Base-by-base conservation (phyloP, 371 early-diverging fungal species). In the Mortierella sp. region DNA sequence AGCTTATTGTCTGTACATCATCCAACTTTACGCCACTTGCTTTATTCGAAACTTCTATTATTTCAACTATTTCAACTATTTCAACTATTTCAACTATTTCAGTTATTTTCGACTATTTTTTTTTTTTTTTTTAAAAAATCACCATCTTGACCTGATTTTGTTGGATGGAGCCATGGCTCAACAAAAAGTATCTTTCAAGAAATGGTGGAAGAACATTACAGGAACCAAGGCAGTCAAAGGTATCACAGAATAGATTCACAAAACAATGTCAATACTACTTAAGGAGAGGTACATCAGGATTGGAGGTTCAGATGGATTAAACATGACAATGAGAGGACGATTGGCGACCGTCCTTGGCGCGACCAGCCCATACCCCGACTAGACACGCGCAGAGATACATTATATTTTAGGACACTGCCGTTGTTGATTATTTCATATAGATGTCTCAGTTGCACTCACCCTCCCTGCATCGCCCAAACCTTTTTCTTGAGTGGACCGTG, bases 181-280 rank as follows among this genome's bases (percentile, higher is more conserved):
- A 53, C 81, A 80, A 60, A 74, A 74, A 61, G 75, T 59, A 32
- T 74, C 81, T 40, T 80, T 80, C 69, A 80, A 80, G 62, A 80
- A 80, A 61, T 80, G 81, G 81, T 80, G 75, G 81, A 80, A 80
- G 65, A 80, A 80, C 59, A 74, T 80, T 52, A 80, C 81, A 40
- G 81, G 81, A n/a, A 75, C 68, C 63, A 80, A 80, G 63, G 64
- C 75, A 16, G 70, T 43, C 43, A 80, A 75, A 80, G 81, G 81
- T 80, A 80, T 50, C 40, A 55, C 28, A 55, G 19, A 48, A 16
- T 15, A 48, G 48, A 48, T 48, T 43, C 43, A 43, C 36, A 43
- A 15, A 43, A 43, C 43, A 43, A 13, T 43, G 13, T 15, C 43
- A 10, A 43, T 10, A 43, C n/a, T n/a, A 48, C 1, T 15, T 15